phyloP scores from a whole-genome alignment of 164 flowering plant species.

The Tinospora cordifolia region DNA sequence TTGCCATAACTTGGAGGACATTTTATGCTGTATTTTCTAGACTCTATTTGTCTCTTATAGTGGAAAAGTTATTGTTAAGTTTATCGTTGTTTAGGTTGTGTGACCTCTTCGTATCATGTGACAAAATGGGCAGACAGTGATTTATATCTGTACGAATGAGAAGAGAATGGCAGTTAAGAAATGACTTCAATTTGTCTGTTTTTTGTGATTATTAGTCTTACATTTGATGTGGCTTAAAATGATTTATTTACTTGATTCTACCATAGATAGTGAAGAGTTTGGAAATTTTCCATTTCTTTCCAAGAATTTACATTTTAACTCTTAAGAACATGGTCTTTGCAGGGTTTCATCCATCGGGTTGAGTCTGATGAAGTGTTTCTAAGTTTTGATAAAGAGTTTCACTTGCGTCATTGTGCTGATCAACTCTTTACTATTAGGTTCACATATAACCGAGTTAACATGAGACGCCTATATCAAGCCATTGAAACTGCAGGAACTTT shows the following conservation, averaged over 20 bases:
- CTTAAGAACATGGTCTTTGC: slow-evolving; percentile 9
- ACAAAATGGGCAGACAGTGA: neutral
- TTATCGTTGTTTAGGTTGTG: neutral
- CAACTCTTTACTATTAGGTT: slow-evolving; percentile 52
- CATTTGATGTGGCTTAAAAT: neutral
- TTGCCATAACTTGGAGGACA: neutral
- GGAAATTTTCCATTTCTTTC: neutral
- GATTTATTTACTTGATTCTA: neutral
- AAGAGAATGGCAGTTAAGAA: neutral
- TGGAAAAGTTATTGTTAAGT: neutral
- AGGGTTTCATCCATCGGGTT: slow-evolving; percentile 79
- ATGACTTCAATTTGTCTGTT: neutral
- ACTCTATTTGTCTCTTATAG: neutral
- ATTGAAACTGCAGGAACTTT: slow-evolving; percentile 41
- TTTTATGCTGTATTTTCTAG: no score
- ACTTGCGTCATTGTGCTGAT: slow-evolving; percentile 27
- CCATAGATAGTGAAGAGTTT: neutral
- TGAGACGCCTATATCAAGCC: slow-evolving; percentile 67
- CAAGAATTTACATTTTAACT: neutral
- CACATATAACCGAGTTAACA: slow-evolving; percentile 49
- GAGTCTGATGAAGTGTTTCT: slow-evolving; percentile 78
- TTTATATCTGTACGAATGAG: neutral
- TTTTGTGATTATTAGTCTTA: neutral
- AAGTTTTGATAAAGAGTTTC: slow-evolving; percentile 50
- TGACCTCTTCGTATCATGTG: neutral